Evolutionary conservation across 257 asterid species (phyloP), one percentile per base, ranked within the genome.

Genomic region (Solanum peruvianum): DNA sequence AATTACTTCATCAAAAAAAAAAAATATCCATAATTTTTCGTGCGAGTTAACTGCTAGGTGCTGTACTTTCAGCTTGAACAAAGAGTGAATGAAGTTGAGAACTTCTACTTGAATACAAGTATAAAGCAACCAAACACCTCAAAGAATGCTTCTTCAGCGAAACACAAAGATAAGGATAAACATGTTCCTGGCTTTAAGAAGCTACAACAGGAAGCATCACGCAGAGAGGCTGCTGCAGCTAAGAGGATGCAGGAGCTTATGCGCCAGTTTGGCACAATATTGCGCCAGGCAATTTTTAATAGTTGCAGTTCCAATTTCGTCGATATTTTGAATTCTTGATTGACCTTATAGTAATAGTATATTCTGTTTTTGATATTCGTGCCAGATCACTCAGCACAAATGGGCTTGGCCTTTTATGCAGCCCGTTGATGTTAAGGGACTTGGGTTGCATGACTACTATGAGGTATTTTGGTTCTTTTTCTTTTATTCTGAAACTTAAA

Each of bases 181-280:
- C 93, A 91, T 86, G 78, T 93, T 41, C 96, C 98, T 66, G 90
- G 98, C 94, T 89, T 92, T 93, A 97, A 95, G 92, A 97, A 91
- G 93, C 90, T 92, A 87, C 98, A 94, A 49, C 95, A 90, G 92
- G 99, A 97, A 89, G 96, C 99, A 80, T 93, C 97, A 9, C 97
- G 98, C 39, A 94, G 99, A 87, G 98, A 96, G 91, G 94, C 96
- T 87, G 95, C 92, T 81, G 95, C 98, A 70, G 88, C 97, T 37
- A 97, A 97, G 94, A 94, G 99, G 92, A 97, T 97, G 98, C 98
- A 95, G 88, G 99, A 97, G 89, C 98, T 97, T 88, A 95, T 97
- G 94, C 98, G 98, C 88, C 98, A 94, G 85, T 97, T 95, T 90
- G 98, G 99, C 70, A 90, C 96, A 75, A 85, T 95, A 91, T 90